These are phyloP conservation scores for Exophiala aquamarina DNA, from an alignment of 2,329 filamentous ascomycete species.

Conservation along the genomic window DNA sequence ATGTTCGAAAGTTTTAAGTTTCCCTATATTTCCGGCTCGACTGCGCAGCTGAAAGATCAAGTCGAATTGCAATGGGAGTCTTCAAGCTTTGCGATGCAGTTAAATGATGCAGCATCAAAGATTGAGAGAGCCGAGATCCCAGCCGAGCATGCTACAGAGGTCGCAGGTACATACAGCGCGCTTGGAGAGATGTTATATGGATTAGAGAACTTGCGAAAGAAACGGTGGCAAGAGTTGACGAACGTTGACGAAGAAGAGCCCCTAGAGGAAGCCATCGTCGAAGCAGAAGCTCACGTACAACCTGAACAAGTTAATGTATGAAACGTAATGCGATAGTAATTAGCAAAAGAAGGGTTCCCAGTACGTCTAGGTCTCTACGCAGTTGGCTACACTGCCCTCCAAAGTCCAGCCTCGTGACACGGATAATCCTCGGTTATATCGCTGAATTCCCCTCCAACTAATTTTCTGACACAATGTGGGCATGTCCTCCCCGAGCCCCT, in stretches of 20 bases:
- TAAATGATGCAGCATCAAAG: slow-evolving; percentile 10
- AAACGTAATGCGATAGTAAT: too few relatives aligned
- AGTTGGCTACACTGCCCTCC: too few relatives aligned
- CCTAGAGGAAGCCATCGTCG: slow-evolving; percentile 6
- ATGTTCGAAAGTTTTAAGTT: slow-evolving; percentile 20
- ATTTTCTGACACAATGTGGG: too few relatives aligned
- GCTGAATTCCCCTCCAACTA: too few relatives aligned
- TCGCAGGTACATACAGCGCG: slow-evolving; percentile 20
- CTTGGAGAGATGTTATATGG: slow-evolving; percentile 35
- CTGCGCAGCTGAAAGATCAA: not conserved
- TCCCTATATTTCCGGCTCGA: slow-evolving; percentile 2
- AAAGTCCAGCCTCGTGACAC: too few relatives aligned
- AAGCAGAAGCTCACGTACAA: too few relatives aligned
- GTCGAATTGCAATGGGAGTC: slow-evolving; percentile 18
- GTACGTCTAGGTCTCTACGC: too few relatives aligned
- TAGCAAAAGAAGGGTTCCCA: too few relatives aligned
- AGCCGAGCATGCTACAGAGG: slow-evolving; percentile 2
- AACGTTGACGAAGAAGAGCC: slow-evolving; percentile 22
- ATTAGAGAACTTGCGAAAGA: slow-evolving; percentile 43
- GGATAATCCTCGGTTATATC: too few relatives aligned
- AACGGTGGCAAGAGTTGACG: slow-evolving; percentile 11
- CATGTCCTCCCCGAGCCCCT: too few relatives aligned
- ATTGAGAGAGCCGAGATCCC: slow-evolving; percentile 3
- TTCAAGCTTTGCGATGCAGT: slow-evolving; percentile 20
- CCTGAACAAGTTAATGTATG: too few relatives aligned